Conservation (phyloP, 805 yeast species). For the Kodamaea sagamina region DNA sequence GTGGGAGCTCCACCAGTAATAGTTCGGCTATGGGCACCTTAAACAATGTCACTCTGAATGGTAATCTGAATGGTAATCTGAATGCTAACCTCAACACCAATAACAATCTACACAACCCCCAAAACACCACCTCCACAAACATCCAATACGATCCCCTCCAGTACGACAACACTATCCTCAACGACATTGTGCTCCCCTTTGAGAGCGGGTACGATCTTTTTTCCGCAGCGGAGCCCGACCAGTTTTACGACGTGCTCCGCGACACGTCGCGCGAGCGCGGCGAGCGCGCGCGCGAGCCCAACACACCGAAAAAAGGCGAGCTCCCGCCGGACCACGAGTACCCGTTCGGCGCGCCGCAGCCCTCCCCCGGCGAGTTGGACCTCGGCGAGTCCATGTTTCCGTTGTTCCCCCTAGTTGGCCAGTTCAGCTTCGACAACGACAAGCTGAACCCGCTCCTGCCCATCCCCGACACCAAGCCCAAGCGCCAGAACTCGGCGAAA, state of each 20-base stretch:
- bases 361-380: conserved; percentile 23
- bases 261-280: background rate
- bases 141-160: background rate
- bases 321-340: conserved; percentile 6
- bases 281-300: background rate
- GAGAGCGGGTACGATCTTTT: conserved; percentile 5
- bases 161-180: background rate
- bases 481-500: conserved; percentile 11
- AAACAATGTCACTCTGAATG: too few species aligned
- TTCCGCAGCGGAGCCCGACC: background rate
- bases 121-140: background rate
- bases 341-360: conserved; percentile 9
- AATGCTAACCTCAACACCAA: too few species aligned
- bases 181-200: conserved; percentile 6
- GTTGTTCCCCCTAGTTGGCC: conserved; percentile 44
- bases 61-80: too few species aligned
- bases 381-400: conserved; percentile 42
- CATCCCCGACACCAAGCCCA: conserved; percentile 21
- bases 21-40: too few species aligned
- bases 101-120: background rate
- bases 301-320: conserved; percentile 2
- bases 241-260: background rate
- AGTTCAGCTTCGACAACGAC: conserved; percentile 37
- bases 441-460: conserved; percentile 38
- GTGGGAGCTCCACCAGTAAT: background rate